Percentiles rank a stretch among this genome's conserved stretches.
Conservation (phyloP, 345 rosid species). For the Salix udensis region DNA sequence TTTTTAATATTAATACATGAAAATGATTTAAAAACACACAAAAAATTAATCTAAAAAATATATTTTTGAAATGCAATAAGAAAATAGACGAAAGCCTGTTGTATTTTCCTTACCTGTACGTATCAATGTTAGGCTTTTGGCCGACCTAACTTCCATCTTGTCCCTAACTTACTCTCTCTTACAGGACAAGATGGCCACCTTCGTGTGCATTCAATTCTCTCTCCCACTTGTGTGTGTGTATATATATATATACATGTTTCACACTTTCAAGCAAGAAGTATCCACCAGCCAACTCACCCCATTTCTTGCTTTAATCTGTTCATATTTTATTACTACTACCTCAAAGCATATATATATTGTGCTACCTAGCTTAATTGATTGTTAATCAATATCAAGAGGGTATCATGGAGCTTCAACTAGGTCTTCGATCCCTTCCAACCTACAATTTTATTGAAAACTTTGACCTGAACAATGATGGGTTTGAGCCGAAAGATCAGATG, state of each 20-base stretch:
- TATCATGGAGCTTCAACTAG: constrained; percentile 50
- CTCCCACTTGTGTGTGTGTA: not conserved
- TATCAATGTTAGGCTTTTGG: constrained; percentile 55
- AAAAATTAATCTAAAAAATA: no score
- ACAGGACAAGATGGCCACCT: constrained; percentile 20
- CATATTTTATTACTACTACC: not conserved
- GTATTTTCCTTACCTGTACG: constrained; percentile 39
- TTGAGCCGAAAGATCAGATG: constrained; percentile 4
- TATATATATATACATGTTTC: not conserved
- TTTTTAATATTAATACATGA: no score
- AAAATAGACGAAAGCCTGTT: no score
- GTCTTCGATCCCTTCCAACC: constrained; percentile 37
- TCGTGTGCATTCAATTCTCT: constrained; percentile 6
- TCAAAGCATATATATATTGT: not conserved
- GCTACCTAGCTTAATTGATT: not conserved
- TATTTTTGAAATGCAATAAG: no score
- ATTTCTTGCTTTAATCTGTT: not conserved
- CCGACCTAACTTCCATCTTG: constrained; percentile 60
- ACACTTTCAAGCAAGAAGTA: not conserved
- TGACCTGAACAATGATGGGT: constrained; percentile 18
- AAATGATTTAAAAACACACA: no score
- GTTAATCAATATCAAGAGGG: no score
- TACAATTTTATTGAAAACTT: constrained; percentile 8
- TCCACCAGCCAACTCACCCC: not conserved
- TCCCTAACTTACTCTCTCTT: constrained; percentile 36